Evolutionary conservation across 176 grass and related monocot species (phyloP).

Genomic region (Hordeum marinum): DNA sequence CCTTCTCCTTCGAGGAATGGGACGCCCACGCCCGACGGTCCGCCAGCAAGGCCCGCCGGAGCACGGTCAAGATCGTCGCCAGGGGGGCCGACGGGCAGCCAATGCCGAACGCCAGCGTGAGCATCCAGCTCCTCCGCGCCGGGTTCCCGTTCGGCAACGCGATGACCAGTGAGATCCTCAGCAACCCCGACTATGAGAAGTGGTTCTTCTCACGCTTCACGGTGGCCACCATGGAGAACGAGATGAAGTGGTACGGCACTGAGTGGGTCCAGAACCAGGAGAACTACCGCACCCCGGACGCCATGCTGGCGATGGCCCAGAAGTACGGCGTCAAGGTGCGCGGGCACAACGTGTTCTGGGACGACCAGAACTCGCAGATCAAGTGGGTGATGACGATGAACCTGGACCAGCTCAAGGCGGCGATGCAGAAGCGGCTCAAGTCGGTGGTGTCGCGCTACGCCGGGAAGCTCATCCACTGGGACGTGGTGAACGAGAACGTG

Average conservation of each 20-base stretch:
- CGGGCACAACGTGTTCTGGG: constrained; percentile 67
- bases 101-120: constrained; percentile 28
- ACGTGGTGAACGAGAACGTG: constrained; percentile 64
- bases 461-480: constrained; percentile 51
- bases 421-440: constrained; percentile 22
- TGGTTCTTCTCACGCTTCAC: constrained; percentile 89
- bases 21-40: constrained; percentile 27
- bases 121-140: constrained; percentile 1
- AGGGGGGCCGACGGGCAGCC: constrained; percentile 18
- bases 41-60: constrained; percentile 12
- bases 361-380: constrained; percentile 28
- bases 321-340: constrained; percentile 21
- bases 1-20: constrained; percentile 59
- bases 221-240: constrained; percentile 89
- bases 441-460: constrained; percentile 16
- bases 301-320: constrained; percentile 43
- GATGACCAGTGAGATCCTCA: constrained; percentile 16
- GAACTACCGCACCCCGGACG: constrained; percentile 43
- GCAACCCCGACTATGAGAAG: constrained; percentile 28
- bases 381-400: neutral
- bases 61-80: constrained; percentile 2
- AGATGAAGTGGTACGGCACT: constrained; percentile 93
- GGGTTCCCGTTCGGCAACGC: constrained; percentile 51
- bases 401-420: neutral
- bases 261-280: constrained; percentile 32